Evolutionary conservation across 805 yeast genomes (phyloP).

Genomic region (Wickerhamiella musiphila): DNA sequence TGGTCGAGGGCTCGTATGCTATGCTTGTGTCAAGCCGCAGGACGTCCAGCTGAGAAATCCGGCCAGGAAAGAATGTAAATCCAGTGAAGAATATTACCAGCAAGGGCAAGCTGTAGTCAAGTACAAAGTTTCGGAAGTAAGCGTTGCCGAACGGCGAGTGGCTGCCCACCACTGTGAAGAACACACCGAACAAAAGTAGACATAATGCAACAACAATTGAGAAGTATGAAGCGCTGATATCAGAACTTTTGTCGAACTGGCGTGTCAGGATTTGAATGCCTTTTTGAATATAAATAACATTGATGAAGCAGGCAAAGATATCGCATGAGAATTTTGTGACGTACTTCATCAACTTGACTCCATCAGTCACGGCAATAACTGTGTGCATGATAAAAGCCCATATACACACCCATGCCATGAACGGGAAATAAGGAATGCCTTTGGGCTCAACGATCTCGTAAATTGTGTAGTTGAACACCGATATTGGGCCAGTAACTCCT

Average conservation of each 20-base stretch:
- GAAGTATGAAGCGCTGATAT: slow-evolving; percentile 40
- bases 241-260: slow-evolving; percentile 38
- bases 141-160: slow-evolving; percentile 45
- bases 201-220: slow-evolving; percentile 55
- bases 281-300: slow-evolving; percentile 73
- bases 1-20: slow-evolving; percentile 56
- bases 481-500: slow-evolving; percentile 92
- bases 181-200: slow-evolving; percentile 66
- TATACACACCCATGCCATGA: slow-evolving; percentile 89
- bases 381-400: slow-evolving; percentile 83
- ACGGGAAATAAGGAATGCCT: slow-evolving; percentile 48
- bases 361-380: slow-evolving; percentile 49
- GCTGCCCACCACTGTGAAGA: slow-evolving; percentile 39
- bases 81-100: slow-evolving; percentile 83
- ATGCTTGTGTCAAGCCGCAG: slow-evolving; percentile 49
- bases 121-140: slow-evolving; percentile 45
- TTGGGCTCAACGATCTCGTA: slow-evolving; percentile 46
- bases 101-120: slow-evolving; percentile 75
- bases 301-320: slow-evolving; percentile 82
- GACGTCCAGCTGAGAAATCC: slow-evolving; percentile 37
- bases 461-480: slow-evolving; percentile 84
- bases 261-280: slow-evolving; percentile 66
- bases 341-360: slow-evolving; percentile 46
- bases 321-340: slow-evolving; percentile 79
- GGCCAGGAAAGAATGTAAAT: slow-evolving; percentile 81